Percentiles rank a stretch among this genome's conserved stretches.
These are phyloP conservation scores for Paxillus involutus DNA, from an alignment of 768 basidiomycete species.

Conservation along the genomic window DNA sequence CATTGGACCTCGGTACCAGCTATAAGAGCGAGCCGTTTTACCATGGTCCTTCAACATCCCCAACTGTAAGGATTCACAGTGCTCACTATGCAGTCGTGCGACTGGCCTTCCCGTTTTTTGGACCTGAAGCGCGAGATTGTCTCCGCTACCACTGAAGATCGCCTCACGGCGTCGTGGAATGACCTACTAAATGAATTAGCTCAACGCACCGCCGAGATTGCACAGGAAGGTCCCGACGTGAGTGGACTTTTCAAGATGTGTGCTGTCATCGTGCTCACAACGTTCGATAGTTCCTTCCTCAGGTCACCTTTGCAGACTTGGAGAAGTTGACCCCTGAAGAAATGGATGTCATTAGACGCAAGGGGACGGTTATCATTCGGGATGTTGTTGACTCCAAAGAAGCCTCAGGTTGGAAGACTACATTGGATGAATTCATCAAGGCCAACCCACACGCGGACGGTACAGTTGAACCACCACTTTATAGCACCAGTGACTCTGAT, in stretches of 20 bases:
- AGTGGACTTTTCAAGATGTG: constrained; percentile 8
- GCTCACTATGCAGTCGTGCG: constrained; percentile 8
- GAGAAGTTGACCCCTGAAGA: constrained; percentile 44
- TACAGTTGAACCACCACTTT: constrained; percentile 12
- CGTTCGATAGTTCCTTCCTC: constrained; percentile 52
- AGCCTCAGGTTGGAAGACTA: constrained; percentile 57
- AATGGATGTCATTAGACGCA: constrained; percentile 48
- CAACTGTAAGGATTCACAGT: background rate
- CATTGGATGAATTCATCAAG: constrained; percentile 54
- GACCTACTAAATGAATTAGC: constrained; percentile 56
- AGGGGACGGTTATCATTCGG: constrained; percentile 60
- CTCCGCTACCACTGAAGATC: constrained; percentile 44
- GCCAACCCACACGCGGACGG: constrained; percentile 59
- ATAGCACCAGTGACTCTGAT: background rate
- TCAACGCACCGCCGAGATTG: constrained; percentile 43
- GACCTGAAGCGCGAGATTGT: constrained; percentile 62
- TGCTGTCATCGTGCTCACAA: background rate
- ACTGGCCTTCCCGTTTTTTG: constrained; percentile 42
- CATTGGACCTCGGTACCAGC: background rate
- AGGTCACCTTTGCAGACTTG: constrained; percentile 58
- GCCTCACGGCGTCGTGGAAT: constrained; percentile 53
- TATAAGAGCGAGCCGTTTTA: constrained; percentile 14
- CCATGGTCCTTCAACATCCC: background rate
- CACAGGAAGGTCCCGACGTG: constrained; percentile 49
- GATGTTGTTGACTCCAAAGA: constrained; percentile 58